These are phyloP conservation scores for Sugiyamaella valdiviana DNA, from an alignment of 805 yeast genomes.

Conservation along the genomic window DNA sequence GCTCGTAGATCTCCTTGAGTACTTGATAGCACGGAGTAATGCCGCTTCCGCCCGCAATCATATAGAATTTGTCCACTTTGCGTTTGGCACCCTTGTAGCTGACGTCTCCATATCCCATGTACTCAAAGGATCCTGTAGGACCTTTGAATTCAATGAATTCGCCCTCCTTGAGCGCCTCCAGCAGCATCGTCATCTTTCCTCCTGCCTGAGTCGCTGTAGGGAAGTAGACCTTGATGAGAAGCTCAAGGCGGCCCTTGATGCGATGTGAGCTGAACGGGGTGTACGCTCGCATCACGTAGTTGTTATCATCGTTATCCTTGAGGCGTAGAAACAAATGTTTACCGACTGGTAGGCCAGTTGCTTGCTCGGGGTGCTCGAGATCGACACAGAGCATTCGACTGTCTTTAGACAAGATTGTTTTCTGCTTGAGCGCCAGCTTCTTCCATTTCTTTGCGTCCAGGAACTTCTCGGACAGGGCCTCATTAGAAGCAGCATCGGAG, in stretches of 20 bases:
- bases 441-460: slow-evolving; percentile 4
- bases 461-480: background rate
- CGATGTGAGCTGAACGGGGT: slow-evolving; percentile 3
- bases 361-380: slow-evolving; percentile 2
- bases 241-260: slow-evolving; percentile 26
- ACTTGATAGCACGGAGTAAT: slow-evolving; percentile 53
- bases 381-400: background rate
- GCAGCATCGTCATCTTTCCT: slow-evolving; percentile 30
- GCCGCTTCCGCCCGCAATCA: slow-evolving; percentile 53
- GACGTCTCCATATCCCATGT: slow-evolving; percentile 17
- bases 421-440: background rate
- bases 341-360: slow-evolving; percentile 4
- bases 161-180: slow-evolving; percentile 25
- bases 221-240: slow-evolving; percentile 33
- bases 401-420: background rate
- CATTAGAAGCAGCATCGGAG: no score
- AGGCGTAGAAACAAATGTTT: slow-evolving; percentile 1
- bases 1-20: slow-evolving; percentile 40
- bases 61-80: slow-evolving; percentile 34
- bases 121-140: slow-evolving; percentile 31
- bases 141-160: slow-evolving; percentile 29
- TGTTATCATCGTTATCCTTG: background rate
- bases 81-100: slow-evolving; percentile 5
- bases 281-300: slow-evolving; percentile 4
- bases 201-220: slow-evolving; percentile 30